Conservation (phyloP, 2,329 filamentous ascomycete genomes). For the Pochonia chlamydosporia region DNA sequence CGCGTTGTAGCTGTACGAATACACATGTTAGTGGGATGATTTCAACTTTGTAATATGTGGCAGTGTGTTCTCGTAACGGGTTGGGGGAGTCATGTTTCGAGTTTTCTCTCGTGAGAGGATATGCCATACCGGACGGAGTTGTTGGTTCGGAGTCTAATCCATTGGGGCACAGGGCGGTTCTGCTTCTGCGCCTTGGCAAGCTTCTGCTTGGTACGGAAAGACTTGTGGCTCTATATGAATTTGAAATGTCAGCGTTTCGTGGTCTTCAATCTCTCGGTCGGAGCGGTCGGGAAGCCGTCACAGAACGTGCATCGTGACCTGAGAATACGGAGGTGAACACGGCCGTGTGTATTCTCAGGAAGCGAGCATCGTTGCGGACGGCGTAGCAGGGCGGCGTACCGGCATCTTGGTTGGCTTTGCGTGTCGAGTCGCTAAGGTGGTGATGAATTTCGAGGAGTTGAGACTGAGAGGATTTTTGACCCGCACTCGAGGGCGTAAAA, state of each 20-base stretch:
- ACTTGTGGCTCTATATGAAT: constrained; percentile 83
- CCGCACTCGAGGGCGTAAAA: constrained; percentile 30
- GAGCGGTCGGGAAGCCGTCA: not conserved
- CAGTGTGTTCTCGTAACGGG: too few relatives aligned
- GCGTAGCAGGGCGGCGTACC: constrained; percentile 24
- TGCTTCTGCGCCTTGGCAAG: constrained; percentile 99
- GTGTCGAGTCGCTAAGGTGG: constrained; percentile 31
- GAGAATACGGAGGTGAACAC: not conserved
- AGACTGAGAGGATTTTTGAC: constrained; percentile 27
- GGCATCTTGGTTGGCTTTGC: constrained; percentile 35
- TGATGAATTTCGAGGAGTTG: constrained; percentile 25
- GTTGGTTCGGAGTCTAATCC: constrained; percentile 96
- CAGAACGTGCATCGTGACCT: not conserved
- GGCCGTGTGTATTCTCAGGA: not conserved
- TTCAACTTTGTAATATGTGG: too few relatives aligned
- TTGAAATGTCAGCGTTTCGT: constrained; percentile 8
- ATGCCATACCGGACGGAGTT: constrained; percentile 96
- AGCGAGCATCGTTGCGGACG: constrained; percentile 4
- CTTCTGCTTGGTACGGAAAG: constrained; percentile 99
- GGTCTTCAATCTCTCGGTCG: not conserved
- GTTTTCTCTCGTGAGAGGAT: constrained; percentile 1
- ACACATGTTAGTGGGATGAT: not conserved
- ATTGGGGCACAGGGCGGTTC: constrained; percentile 99
- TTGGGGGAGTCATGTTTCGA: too few relatives aligned
- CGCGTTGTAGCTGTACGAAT: constrained; percentile 82